phyloP scores from a whole-genome alignment of 176 grass and related monocot genomes.

The Neostapfia colusana region DNA sequence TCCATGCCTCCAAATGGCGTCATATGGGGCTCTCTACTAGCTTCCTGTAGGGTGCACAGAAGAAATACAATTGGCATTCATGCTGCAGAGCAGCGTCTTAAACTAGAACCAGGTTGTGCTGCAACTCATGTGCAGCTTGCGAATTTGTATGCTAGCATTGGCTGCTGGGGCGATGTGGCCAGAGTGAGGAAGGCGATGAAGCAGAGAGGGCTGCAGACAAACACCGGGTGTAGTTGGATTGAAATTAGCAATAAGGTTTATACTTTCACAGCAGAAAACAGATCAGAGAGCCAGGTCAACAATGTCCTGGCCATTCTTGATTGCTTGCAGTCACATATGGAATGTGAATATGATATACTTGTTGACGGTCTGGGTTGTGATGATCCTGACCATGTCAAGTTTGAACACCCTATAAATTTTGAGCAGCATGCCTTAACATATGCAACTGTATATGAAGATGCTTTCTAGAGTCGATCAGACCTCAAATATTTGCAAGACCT shows the following conservation, averaged over 20 bases:
- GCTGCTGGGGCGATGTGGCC: conserved; percentile 49
- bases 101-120: conserved; percentile 52
- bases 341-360: conserved; percentile 23
- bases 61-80: conserved; percentile 40
- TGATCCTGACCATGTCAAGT: not conserved
- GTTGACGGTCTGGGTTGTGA: conserved; percentile 32
- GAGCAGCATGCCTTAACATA: not conserved
- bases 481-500: not conserved
- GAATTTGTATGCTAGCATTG: conserved; percentile 54
- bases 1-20: conserved; percentile 40
- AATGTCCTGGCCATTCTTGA: conserved; percentile 40
- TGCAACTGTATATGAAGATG: conserved; percentile 16
- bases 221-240: conserved; percentile 62
- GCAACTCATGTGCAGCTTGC: conserved; percentile 57
- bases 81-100: conserved; percentile 50
- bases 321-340: conserved; percentile 50
- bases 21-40: conserved; percentile 61
- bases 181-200: conserved; percentile 58
- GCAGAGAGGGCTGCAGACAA: conserved; percentile 45
- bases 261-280: conserved; percentile 48
- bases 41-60: conserved; percentile 49
- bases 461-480: not conserved
- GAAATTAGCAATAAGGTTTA: conserved; percentile 54
- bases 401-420: conserved; percentile 6
- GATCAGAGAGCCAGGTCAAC: conserved; percentile 43